Conservation (phyloP, 495 filamentous ascomycete species). For the Tuber brumale region DNA sequence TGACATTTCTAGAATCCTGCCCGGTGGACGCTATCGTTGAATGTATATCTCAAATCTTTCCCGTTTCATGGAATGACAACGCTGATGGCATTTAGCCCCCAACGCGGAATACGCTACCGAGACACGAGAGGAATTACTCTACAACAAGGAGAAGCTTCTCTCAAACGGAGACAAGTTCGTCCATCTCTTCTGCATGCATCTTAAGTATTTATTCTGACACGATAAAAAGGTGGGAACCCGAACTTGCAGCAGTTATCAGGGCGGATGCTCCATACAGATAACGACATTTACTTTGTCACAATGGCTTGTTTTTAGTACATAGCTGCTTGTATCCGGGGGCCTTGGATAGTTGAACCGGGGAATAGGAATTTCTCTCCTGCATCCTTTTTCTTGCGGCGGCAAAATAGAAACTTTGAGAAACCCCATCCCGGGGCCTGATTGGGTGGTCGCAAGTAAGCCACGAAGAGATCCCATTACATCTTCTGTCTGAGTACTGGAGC, state of each 20-base stretch:
- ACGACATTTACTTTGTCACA: conserved; percentile 10
- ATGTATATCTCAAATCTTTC: conserved; percentile 47
- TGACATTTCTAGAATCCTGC: conserved; percentile 62
- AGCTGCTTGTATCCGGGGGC: background rate
- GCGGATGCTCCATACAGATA: conserved; percentile 87
- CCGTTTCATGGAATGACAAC: no score
- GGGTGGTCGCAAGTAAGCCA: background rate
- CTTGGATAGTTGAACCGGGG: background rate
- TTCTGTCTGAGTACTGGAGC: background rate
- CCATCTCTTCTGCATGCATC: background rate
- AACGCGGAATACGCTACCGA: conserved; percentile 98
- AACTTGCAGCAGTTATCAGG: conserved; percentile 81
- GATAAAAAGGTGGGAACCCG: conserved; percentile 86
- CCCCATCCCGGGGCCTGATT: background rate
- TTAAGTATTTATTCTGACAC: background rate
- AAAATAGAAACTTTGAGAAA: background rate
- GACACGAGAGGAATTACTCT: conserved; percentile 91
- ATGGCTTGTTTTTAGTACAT: background rate
- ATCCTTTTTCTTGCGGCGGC: background rate
- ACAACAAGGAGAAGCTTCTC: conserved; percentile 76
- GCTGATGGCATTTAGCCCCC: conserved; percentile 50
- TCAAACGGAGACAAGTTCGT: conserved; percentile 40
- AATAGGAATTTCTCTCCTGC: background rate
- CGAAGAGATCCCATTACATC: background rate
- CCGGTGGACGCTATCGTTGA: conserved; percentile 98